phyloP scores from a whole-genome alignment of 441 rosid genomes.

The Adansonia rubrostipa region DNA sequence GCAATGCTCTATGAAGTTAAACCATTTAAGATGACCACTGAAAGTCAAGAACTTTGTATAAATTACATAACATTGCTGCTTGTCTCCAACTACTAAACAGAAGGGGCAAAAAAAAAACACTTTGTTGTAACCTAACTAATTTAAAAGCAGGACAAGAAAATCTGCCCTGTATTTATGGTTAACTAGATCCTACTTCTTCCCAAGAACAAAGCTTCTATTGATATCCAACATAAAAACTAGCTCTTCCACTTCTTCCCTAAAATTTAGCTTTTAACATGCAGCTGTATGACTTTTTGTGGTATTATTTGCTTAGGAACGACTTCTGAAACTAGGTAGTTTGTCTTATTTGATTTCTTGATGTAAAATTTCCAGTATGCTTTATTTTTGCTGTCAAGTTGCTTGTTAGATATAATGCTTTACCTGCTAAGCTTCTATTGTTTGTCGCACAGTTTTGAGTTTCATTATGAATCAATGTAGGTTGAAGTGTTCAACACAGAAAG shows the following conservation, averaged over 20 bases:
- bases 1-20: background rate
- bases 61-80: background rate
- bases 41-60: background rate
- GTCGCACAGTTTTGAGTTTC: conserved; percentile 7
- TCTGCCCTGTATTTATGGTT: background rate
- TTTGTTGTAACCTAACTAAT: background rate
- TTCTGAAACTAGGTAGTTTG: background rate
- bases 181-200: background rate
- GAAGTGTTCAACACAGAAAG: conserved; percentile 60
- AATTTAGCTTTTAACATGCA: background rate
- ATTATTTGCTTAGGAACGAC: conserved; percentile 5
- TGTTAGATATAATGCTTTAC: background rate
- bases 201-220: background rate
- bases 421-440: background rate
- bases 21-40: background rate
- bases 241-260: background rate
- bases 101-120: background rate
- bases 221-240: background rate
- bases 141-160: background rate
- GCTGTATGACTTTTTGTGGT: background rate
- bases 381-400: background rate
- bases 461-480: conserved; percentile 42
- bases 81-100: conserved; percentile 8
- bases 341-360: background rate
- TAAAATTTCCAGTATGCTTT: background rate